Evolutionary conservation across 1,284 basidiomycete genomes (phyloP), one percentile per base, ranked within the genome.

Genomic region (Pseudozyma tsukubaensis): DNA sequence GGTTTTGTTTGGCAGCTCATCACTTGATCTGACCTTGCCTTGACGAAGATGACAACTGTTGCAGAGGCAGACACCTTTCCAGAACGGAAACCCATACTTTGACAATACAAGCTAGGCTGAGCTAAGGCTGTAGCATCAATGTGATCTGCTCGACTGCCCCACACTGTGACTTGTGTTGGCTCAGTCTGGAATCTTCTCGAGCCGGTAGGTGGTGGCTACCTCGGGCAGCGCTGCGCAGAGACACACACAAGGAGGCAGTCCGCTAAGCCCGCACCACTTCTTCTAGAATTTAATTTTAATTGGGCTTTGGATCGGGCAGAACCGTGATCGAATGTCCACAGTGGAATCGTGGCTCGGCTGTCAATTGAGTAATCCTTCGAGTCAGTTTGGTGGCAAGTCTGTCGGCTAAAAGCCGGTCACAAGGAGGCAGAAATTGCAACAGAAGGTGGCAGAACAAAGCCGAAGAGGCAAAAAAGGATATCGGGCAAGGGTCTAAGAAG

Each of bases 151-250:
- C 24, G 24, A 39, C 37, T n/a, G 37, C 37, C 37, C 37, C 37
- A n/a, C 37, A 39, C 37, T 37, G 36, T 37, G 8, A 14, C 14
- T n/a, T 4, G 12, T 24, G 19, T 29, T 29, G 24, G 24, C 24
- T 29, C 24, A 6, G 59, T 55, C 56, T 69, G 59, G 66, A 69
- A 69, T 36, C 39, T 69, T 69, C 66, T 36, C 62, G 66, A 69
- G 56, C 43, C 21, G 34, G n/a, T 35, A 13, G 21, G 1, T 50
- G 29, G 19, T 24, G n/a, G n/a, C n/a, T 24, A 18, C 18, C 16
- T 11, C 11, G 40, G 36, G 43, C 24, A 29, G 24, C 24, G 24
- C 24, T 29, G 24, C 24, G 24, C 24, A 29, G 24, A 29, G 24
- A 29, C 24, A 29, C 24, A 29, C 24, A 29, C 24, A 29, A 29